Base-by-base conservation (phyloP, 768 basidiomycete genomes). In the Suillus hirtellus region DNA sequence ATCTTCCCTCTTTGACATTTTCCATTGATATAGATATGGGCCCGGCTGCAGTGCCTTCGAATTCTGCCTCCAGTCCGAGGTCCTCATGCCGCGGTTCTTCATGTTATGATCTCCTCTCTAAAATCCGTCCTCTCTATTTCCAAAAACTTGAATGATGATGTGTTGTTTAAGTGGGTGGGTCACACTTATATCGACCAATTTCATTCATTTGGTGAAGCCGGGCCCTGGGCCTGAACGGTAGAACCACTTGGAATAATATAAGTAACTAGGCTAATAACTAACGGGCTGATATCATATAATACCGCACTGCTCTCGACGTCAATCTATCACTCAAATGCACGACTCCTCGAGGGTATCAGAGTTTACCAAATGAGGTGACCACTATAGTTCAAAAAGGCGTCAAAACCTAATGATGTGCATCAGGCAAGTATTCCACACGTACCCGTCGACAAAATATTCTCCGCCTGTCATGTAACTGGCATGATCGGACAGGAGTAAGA, bases 361-460 rank as follows among this genome's bases (percentile, higher is more conserved):
- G 62, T 69, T 71, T 66, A 74, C 71, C 71, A 74, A 31, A 75
- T 37, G 43, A 74, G 72, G 42, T 75, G 74, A 10, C 73, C 73
- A 9, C 73, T 74, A 31, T 4, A 31, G 9, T 50, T 31, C 24
- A 31, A 61, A 46, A 42, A 24, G 15, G 31, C 4, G 37, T 59
- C 19, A 52, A 42, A 40, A 53, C 21, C 50, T 43, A 60, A 17
- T 10, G 34, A 44, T 9, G 11, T 1, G 24, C 17, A 15, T 58
- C 27, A 50, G 42, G 40, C n/a, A 17, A 50, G 7, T 12, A 49
- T 50, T 11, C 1, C 17, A 47, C n/a, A 73, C 84, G 14, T 60
- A 86, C 84, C 85, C 85, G 60, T 86, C 85, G 6, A 86, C 72
- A 60, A 85, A 79, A 63, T 84, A 83, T 65, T 86, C 86, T 0